Base-by-base conservation (phyloP, 352 stramenopile species). In the Peronospora belbahrii region DNA sequence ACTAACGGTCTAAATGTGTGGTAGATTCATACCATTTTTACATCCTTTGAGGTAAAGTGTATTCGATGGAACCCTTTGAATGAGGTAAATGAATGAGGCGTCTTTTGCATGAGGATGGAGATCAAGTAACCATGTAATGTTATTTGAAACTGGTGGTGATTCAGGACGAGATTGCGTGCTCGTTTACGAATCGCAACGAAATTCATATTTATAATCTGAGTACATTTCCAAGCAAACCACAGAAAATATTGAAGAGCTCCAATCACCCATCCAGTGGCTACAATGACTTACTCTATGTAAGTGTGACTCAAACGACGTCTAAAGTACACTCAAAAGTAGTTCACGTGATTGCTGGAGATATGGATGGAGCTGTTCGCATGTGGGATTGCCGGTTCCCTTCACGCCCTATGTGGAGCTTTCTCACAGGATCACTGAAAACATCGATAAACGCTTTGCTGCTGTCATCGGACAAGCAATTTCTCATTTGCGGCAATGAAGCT, bases 41-140 rank as follows among this genome's bases (percentile, higher is more conserved):
- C 74, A 10, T 49, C 61, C 2, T 74, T 72, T 40, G 76, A 88
- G 49, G 61, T 91, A 14, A 73, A 81, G 46, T 62, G 74, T 25
- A 83, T 91, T 52, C 70, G 72, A 5, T 91, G 79, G 79, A 88
- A 91, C 25, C 76, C 79, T 3, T 49, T 57, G 2, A 83, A 88
- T 20, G 60, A 88, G 58, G 78, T 85, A 47, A 45, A 24, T 5
- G n/a, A 28, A n/a, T n/a, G n/a, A n/a, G n/a, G n/a, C 14, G 15
- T 1, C n/a, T 28, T 9, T 23, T 32, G 1, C 8, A 24, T 32
- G 0, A 18, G 1, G 20, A 6, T 14, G 10, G 13, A 10, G 23
- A 23, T 22, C 2, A 13, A 28, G 23, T 13, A 22, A 23, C 20
- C 23, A 3, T 44, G n/a, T n/a, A n/a, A n/a, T n/a, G n/a, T n/a